These are phyloP conservation scores for Cercospora zeae-maydis DNA, from an alignment of 2,329 filamentous ascomycete genomes.

Conservation along the genomic window DNA sequence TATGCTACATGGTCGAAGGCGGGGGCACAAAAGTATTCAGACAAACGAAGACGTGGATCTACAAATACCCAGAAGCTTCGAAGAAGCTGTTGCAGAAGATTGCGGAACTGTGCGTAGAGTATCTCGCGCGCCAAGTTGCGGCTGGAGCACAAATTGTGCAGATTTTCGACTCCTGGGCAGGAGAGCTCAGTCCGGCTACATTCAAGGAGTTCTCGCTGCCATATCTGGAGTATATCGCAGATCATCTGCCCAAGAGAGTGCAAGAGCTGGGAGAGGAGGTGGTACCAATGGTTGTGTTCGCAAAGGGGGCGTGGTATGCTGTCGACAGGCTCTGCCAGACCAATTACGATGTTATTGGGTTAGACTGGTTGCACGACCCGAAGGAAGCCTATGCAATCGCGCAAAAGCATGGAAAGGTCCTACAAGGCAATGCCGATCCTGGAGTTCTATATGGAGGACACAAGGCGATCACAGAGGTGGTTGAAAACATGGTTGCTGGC, in stretches of 20 bases:
- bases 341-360: conserved; percentile 87
- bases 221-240: conserved; percentile 78
- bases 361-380: conserved; percentile 93
- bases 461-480: conserved; percentile 74
- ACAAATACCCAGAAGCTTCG: conserved; percentile 75
- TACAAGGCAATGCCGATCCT: conserved; percentile 95
- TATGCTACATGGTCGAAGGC: conserved; percentile 99
- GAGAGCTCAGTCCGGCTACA: conserved; percentile 77
- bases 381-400: conserved; percentile 78
- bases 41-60: conserved; percentile 94
- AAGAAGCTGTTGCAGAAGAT: conserved; percentile 87
- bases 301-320: conserved; percentile 95
- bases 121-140: conserved; percentile 84
- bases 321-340: conserved; percentile 81
- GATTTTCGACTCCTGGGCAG: conserved; percentile 98
- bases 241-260: conserved; percentile 71
- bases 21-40: conserved; percentile 94
- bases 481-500: conserved; percentile 81
- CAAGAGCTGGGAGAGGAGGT: conserved; percentile 69
- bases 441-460: conserved; percentile 84
- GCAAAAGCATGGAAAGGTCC: conserved; percentile 63
- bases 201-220: conserved; percentile 85
- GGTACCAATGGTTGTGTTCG: conserved; percentile 97
- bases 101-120: conserved; percentile 88
- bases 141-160: conserved; percentile 93